phyloP scores from a whole-genome alignment of 2,329 filamentous ascomycete species.

The Aspergillus alliaceus region DNA sequence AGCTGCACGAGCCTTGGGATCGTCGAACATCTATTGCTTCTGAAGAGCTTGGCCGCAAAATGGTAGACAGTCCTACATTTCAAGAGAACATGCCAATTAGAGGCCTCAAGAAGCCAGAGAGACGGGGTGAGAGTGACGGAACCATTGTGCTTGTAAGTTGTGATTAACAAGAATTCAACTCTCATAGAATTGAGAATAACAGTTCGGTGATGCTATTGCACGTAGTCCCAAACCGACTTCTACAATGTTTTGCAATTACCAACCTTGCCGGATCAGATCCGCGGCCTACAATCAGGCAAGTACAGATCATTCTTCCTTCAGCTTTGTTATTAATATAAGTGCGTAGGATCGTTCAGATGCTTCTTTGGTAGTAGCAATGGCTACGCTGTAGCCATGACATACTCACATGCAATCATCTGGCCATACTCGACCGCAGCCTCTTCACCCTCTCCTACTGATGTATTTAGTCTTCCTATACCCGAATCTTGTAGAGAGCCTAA shows the following conservation, averaged over 20 bases:
- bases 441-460: conserved; percentile 52
- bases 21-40: conserved; percentile 10
- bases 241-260: conserved; percentile 85
- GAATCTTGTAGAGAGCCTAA: conserved; percentile 65
- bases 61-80: conserved; percentile 17
- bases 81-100: conserved; percentile 39
- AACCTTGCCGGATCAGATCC: conserved; percentile 75
- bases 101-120: conserved; percentile 38
- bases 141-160: conserved; percentile 38
- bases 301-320: conserved; percentile 1
- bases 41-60: conserved; percentile 12
- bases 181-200: not conserved
- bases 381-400: conserved; percentile 78
- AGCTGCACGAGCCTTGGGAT: conserved; percentile 22
- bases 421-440: conserved; percentile 62
- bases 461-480: conserved; percentile 77
- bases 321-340: conserved; percentile 17
- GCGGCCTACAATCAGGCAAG: conserved; percentile 65
- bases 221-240: conserved; percentile 76
- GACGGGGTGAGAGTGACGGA: conserved; percentile 30
- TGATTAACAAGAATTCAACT: not conserved
- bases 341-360: conserved; percentile 63
- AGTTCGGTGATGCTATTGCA: conserved; percentile 9
- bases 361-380: conserved; percentile 64
- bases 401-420: conserved; percentile 85